Percentiles rank a stretch among this genome's conserved stretches.
phyloP scores from a whole-genome alignment of 2,329 filamentous ascomycete genomes.

The Huntiella abstrusa region DNA sequence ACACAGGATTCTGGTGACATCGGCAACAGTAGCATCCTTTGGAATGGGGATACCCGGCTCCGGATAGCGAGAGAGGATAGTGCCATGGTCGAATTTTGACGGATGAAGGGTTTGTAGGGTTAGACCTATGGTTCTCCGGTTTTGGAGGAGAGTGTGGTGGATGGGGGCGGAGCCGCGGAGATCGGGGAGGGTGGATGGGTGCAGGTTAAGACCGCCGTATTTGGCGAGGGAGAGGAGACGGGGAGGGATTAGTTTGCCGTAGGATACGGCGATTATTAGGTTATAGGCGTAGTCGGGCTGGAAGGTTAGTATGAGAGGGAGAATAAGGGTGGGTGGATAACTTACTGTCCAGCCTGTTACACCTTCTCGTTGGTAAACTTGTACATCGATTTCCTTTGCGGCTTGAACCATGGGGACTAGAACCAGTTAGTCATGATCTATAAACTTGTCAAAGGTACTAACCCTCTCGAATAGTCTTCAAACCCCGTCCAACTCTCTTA shows the following conservation, averaged over 20 bases:
- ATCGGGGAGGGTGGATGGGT: slow-evolving; percentile 81
- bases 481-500: slow-evolving; percentile 58
- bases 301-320: neutral
- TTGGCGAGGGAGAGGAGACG: slow-evolving; percentile 49
- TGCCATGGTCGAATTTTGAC: slow-evolving; percentile 57
- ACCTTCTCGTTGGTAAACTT: slow-evolving; percentile 57
- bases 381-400: slow-evolving; percentile 44
- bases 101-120: slow-evolving; percentile 75
- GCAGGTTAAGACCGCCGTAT: slow-evolving; percentile 83
- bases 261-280: slow-evolving; percentile 80
- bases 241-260: slow-evolving; percentile 72
- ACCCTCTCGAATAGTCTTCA: slow-evolving; percentile 46
- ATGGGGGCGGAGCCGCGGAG: slow-evolving; percentile 77
- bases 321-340: slow-evolving; percentile 7
- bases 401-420: slow-evolving; percentile 50
- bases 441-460: neutral
- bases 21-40: slow-evolving; percentile 23
- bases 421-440: neutral
- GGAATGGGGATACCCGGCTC: slow-evolving; percentile 35
- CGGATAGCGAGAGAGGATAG: slow-evolving; percentile 52
- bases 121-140: slow-evolving; percentile 46
- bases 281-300: slow-evolving; percentile 46
- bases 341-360: slow-evolving; percentile 65
- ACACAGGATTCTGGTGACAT: slow-evolving; percentile 31
- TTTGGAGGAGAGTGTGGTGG: slow-evolving; percentile 58